Conservation (phyloP, 1,139 yeast genomes). For the Candida smagusa region DNA sequence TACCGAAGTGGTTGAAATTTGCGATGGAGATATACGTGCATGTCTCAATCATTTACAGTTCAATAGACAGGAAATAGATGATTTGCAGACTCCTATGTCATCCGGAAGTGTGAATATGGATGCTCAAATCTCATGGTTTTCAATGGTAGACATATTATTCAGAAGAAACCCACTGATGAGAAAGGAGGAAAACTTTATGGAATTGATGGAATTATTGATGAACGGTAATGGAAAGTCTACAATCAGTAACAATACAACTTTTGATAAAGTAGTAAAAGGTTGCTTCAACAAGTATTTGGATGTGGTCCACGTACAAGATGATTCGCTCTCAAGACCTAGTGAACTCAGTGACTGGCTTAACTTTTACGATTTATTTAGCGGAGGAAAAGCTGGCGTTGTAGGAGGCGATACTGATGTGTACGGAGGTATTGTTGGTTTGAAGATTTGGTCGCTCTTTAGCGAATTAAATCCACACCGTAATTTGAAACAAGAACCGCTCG, state of each 20-base stretch:
- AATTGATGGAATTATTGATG: constrained; percentile 32
- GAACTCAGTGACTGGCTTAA: constrained; percentile 74
- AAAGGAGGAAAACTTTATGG: constrained; percentile 46
- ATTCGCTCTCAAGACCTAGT: constrained; percentile 58
- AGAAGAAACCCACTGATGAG: constrained; percentile 45
- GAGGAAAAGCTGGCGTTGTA: constrained; percentile 25
- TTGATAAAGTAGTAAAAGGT: constrained; percentile 68
- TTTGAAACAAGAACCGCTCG: constrained; percentile 20
- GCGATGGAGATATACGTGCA: constrained; percentile 84
- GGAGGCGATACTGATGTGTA: constrained; percentile 49
- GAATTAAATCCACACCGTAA: constrained; percentile 47
- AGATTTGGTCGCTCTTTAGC: constrained; percentile 64
- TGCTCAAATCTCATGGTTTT: constrained; percentile 57
- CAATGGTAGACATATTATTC: constrained; percentile 53
- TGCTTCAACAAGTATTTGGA: constrained; percentile 66
- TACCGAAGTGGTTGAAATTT: constrained; percentile 58
- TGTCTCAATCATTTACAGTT: constrained; percentile 85
- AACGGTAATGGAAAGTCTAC: constrained; percentile 41
- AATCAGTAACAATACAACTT: constrained; percentile 41
- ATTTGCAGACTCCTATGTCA: constrained; percentile 7
- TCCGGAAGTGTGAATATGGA: constrained; percentile 40
- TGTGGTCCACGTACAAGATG: constrained; percentile 57
- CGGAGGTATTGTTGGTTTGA: constrained; percentile 55
- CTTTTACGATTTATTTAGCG: constrained; percentile 51
- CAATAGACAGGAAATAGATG: constrained; percentile 31